These are phyloP conservation scores for Periconia sp. DNA, from an alignment of 2,329 filamentous ascomycete genomes.

Conservation along the genomic window DNA sequence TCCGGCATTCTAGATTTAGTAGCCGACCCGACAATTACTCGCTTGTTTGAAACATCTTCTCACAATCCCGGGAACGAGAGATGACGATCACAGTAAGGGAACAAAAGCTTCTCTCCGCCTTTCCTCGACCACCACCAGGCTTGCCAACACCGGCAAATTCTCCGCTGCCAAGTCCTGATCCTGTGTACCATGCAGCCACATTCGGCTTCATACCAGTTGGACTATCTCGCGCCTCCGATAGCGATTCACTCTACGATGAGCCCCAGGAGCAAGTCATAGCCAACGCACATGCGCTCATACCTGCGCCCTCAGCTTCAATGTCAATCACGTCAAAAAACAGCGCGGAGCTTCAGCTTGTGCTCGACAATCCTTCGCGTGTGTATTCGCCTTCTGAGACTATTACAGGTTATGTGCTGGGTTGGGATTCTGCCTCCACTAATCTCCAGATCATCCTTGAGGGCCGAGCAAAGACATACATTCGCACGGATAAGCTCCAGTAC, in stretches of 20 bases:
- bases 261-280: constrained; percentile 1
- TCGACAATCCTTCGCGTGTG: constrained; percentile 14
- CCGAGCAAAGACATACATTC: constrained; percentile 9
- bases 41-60: neutral
- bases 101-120: constrained; percentile 15
- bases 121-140: constrained; percentile 16
- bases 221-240: constrained; percentile 5
- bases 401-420: constrained; percentile 19
- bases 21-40: neutral
- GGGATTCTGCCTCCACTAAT: constrained; percentile 7
- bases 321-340: neutral
- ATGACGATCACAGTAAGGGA: constrained; percentile 6
- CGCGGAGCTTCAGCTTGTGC: constrained; percentile 12
- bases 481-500: constrained; percentile 8
- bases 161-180: constrained; percentile 1
- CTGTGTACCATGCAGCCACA: constrained; percentile 11
- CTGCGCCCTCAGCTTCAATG: neutral
- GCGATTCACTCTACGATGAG: constrained; percentile 12
- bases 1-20: neutral
- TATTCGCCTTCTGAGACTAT: constrained; percentile 17
- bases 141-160: constrained; percentile 1
- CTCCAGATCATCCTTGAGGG: constrained; percentile 21
- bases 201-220: constrained; percentile 19
- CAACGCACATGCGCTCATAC: too few relatives aligned
- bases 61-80: neutral